Conservation (phyloP, 2,329 filamentous ascomycete species). For the Clarireedia paspali region DNA sequence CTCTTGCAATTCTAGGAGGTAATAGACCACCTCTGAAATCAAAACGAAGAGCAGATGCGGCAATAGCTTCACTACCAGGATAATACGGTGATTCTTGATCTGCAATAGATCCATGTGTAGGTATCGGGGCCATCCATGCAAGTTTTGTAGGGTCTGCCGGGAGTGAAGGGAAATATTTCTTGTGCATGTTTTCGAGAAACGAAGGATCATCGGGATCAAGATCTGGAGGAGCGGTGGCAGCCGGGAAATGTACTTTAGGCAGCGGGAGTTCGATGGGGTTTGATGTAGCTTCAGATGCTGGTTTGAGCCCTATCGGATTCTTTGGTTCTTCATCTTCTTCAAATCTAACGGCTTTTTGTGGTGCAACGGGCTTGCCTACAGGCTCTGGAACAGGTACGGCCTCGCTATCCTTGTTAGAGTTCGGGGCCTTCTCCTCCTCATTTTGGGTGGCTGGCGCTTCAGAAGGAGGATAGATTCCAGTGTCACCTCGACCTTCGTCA, state of each 20-base stretch:
- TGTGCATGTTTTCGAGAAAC: conserved; percentile 77
- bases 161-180: conserved; percentile 88
- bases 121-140: conserved; percentile 79
- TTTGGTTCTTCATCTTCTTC: conserved; percentile 33
- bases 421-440: neutral
- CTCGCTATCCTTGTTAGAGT: neutral
- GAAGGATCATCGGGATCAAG: conserved; percentile 77
- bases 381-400: conserved; percentile 19
- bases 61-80: conserved; percentile 63
- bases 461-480: conserved; percentile 20
- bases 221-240: conserved; percentile 48
- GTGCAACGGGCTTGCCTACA: conserved; percentile 26
- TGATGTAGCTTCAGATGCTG: conserved; percentile 37
- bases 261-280: conserved; percentile 46
- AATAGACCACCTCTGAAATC: conserved; percentile 77
- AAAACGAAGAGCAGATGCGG: conserved; percentile 75
- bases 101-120: conserved; percentile 54
- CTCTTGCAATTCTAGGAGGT: conserved; percentile 64
- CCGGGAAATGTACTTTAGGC: conserved; percentile 32
- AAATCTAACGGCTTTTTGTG: conserved; percentile 36
- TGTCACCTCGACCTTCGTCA: conserved; percentile 29
- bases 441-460: neutral
- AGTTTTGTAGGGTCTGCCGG: conserved; percentile 78
- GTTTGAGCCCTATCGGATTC: conserved; percentile 34
- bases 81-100: conserved; percentile 74